Base-by-base conservation (phyloP, 495 filamentous ascomycete species). In the Xylaria sp. region DNA sequence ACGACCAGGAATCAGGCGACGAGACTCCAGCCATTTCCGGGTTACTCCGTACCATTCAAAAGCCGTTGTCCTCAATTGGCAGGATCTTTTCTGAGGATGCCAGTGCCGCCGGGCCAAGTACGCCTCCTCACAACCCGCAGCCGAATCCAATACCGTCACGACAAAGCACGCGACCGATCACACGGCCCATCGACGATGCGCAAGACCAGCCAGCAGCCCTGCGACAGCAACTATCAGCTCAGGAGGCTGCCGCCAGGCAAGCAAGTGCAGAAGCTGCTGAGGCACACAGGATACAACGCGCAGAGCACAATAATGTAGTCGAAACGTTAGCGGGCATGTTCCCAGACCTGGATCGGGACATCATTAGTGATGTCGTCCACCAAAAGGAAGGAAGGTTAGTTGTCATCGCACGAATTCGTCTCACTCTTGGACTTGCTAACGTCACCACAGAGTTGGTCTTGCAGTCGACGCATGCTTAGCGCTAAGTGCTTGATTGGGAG, bases 291-390 rank as follows among this genome's bases (percentile, higher is more conserved):
- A 92, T 99, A 72, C 91, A 95, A 69, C 86, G 90, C 59, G 90
- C 88, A 41, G 96, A 99, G 83, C 94, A 98, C 78, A 85, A 88
- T 52, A 93, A 93, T 76, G 90, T 99, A 6, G 96, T 98, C 1
- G 95, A 98, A 82, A 97, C 93, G 19, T 82, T 98, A 52, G 90
- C 92, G 24, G 91, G 93, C 61, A 97, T 98, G 94, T 98, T 98
- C 76, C 95, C 95, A 9, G 91, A 93, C 77, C 83, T 98, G 33
- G 95, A 98, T 78, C 87, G 88, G 76, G 95, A 98, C 33, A 87
- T 98, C 41, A 97, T 98, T 77, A 93, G 93, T 72, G 95, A 98
- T 83, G 95, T 98, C 67, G 94, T 97, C 26, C 88, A 93, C 79
- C 88, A 93, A 82, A 97, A 98, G 80, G 90, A 97, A 79, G 95